phyloP scores from a whole-genome alignment of 306 rosid genomes.

The Pyrus bretschneideri region DNA sequence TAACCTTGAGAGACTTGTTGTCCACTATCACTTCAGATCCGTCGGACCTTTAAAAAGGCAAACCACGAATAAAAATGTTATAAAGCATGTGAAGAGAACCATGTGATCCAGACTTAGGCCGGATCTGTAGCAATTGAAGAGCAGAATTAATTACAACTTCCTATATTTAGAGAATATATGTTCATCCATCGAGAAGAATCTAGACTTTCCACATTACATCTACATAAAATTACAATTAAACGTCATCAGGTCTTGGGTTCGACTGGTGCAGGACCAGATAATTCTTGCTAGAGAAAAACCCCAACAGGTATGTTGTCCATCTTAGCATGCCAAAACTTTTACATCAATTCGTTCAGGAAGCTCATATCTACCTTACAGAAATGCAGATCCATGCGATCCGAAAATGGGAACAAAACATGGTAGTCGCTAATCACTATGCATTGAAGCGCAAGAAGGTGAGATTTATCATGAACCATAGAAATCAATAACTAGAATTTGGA shows the following conservation, averaged over 20 bases:
- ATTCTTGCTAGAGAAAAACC: not conserved
- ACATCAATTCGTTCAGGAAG: not conserved
- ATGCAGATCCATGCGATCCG: not conserved
- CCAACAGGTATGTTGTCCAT: not conserved
- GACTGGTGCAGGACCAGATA: not conserved
- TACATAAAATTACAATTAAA: not conserved
- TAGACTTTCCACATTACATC: not conserved
- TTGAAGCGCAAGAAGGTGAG: not conserved
- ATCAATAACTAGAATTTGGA: not conserved
- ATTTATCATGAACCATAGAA: not conserved
- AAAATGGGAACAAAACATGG: not conserved
- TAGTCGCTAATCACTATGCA: not conserved
- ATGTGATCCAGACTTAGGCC: not conserved
- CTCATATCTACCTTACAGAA: not conserved
- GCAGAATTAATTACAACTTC: not conserved
- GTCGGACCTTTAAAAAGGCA: conserved; percentile 50
- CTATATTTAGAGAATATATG: not conserved
- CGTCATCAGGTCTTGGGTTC: too few relatives aligned
- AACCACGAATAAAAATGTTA: conserved; percentile 1
- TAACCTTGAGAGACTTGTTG: conserved; percentile 77
- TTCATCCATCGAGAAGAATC: not conserved
- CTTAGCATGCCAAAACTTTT: not conserved
- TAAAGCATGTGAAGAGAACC: not conserved
- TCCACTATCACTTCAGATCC: conserved; percentile 82
- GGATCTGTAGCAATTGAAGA: not conserved